Percentiles rank a stretch among this genome's conserved stretches.
Conservation (phyloP, 208 protist species). For the Acanthamoeba sp. region DNA sequence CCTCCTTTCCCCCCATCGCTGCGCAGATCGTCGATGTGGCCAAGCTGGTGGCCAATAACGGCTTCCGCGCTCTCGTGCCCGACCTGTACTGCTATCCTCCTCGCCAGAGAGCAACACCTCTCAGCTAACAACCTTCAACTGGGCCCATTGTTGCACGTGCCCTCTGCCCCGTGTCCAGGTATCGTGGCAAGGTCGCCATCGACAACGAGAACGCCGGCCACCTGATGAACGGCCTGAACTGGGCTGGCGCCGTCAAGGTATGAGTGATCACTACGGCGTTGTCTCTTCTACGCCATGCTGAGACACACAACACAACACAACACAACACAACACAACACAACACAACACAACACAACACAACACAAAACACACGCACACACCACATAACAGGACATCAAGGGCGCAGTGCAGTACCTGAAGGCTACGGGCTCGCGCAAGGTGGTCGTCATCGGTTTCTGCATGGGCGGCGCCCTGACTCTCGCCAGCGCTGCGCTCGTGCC, state of each 20-base stretch:
- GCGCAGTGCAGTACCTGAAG: constrained; percentile 41
- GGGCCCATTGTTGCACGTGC: not conserved
- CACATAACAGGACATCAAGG: not conserved
- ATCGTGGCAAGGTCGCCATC: constrained; percentile 26
- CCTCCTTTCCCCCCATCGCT: no score
- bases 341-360: not conserved
- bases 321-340: not conserved
- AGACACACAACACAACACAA: not conserved
- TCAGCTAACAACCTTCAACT: no score
- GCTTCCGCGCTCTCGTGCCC: constrained; percentile 50
- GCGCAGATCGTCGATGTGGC: constrained; percentile 50
- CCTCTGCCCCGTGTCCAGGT: not conserved
- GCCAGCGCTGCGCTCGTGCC: not conserved
- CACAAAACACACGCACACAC: not conserved
- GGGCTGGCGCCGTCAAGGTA: constrained; percentile 10
- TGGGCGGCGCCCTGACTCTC: constrained; percentile 59
- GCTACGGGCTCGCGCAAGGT: constrained; percentile 43
- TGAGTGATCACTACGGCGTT: not conserved
- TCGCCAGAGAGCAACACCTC: no score
- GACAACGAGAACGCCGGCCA: constrained; percentile 58
- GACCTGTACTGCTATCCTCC: not conserved
- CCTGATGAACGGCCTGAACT: constrained; percentile 49
- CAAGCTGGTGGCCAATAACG: not conserved
- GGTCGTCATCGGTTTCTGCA: constrained; percentile 57
- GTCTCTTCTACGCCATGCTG: no score